Conservation (phyloP, 108 stramenopile species). For the Pinguiococcus pyrenoidosus region DNA sequence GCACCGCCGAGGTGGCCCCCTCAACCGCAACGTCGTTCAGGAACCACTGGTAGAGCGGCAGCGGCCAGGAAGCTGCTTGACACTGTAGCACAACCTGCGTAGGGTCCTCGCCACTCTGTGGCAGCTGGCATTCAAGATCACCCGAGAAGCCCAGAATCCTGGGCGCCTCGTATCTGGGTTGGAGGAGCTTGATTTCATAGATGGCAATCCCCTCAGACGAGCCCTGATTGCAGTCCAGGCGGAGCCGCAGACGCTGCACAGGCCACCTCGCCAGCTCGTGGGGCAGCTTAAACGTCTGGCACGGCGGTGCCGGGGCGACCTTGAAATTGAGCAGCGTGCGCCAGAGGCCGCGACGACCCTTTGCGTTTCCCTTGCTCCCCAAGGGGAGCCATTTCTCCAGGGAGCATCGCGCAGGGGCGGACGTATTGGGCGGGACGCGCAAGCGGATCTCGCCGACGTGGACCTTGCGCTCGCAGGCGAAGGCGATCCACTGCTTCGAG, state of each 20-base stretch:
- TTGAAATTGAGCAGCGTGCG: too few species aligned
- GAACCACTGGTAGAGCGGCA: conserved; percentile 20
- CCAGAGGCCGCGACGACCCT: neutral
- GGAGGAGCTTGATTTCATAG: neutral
- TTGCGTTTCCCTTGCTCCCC: neutral
- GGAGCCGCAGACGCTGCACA: neutral
- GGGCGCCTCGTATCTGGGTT: conserved; percentile 1
- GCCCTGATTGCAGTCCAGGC: neutral
- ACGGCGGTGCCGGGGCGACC: neutral
- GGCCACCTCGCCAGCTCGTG: neutral
- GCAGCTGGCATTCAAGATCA: conserved; percentile 9
- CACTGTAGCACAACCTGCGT: neutral
- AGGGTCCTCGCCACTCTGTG: neutral
- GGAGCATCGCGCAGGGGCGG: neutral
- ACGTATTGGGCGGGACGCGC: neutral
- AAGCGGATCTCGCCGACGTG: conserved; percentile 1
- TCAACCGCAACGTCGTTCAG: neutral
- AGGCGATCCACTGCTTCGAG: conserved; percentile 5
- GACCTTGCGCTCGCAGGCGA: neutral
- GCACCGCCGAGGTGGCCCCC: neutral
- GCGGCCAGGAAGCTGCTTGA: conserved; percentile 18
- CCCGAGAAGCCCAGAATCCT: conserved; percentile 4
- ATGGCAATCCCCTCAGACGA: neutral
- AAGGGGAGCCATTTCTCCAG: neutral
- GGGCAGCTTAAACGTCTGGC: neutral